Percentiles rank a stretch among this genome's conserved stretches.
phyloP scores from a whole-genome alignment of 768 basidiomycete species.

The Hypholoma sublateritium region DNA sequence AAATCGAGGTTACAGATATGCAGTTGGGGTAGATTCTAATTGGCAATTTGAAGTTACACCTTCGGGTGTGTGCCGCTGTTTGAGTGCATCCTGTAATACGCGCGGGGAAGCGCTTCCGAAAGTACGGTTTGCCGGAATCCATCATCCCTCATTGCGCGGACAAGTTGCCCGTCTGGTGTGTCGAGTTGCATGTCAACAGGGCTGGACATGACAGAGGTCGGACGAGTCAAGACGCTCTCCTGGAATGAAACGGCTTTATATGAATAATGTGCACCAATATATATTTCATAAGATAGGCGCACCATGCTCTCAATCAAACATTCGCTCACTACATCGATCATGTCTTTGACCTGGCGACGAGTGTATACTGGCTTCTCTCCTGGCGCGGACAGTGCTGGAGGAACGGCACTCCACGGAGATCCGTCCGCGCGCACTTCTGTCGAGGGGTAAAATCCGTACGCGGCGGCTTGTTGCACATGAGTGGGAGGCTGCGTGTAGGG shows the following conservation, averaged over 20 bases:
- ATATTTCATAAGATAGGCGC: constrained; percentile 4
- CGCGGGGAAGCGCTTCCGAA: constrained; percentile 24
- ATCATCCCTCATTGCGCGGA: constrained; percentile 19
- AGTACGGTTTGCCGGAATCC: constrained; percentile 23
- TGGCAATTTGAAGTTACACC: constrained; percentile 6
- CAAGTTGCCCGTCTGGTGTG: constrained; percentile 18
- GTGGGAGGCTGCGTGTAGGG: constrained; percentile 23
- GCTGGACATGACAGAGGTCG: constrained; percentile 6
- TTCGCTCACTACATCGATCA: constrained; percentile 28
- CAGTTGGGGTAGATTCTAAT: constrained; percentile 2
- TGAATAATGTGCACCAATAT: background rate
- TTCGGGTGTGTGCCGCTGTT: constrained; percentile 11
- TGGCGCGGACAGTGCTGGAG: constrained; percentile 9
- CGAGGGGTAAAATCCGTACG: constrained; percentile 10
- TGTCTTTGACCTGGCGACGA: constrained; percentile 29
- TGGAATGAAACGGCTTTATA: constrained; percentile 1
- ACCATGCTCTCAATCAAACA: constrained; percentile 30
- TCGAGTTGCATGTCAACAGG: constrained; percentile 11
- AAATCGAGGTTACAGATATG: background rate
- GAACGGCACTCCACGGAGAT: constrained; percentile 15
- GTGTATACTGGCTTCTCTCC: constrained; percentile 28
- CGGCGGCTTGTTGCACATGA: constrained; percentile 15
- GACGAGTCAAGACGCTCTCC: constrained; percentile 23
- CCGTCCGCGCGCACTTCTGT: constrained; percentile 10
- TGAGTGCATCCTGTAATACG: constrained; percentile 22